Percentiles rank a stretch among this genome's conserved stretches.
Conservation (phyloP, 129 eudicot species). For the Chrysanthemum lavandulifolium region DNA sequence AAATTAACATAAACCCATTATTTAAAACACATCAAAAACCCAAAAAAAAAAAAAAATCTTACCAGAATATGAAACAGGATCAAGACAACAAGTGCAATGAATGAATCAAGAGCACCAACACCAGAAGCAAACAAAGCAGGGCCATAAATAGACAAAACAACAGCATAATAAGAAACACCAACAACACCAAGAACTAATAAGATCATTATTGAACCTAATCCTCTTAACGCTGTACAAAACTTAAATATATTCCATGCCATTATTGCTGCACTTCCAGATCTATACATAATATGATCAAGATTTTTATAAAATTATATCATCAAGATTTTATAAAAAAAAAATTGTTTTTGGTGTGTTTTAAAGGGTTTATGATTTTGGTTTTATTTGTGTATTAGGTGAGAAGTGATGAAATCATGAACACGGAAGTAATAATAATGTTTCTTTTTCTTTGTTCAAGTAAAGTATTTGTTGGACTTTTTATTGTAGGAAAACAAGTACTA, state of each 20-base stretch:
- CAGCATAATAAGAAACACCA: slow-evolving; percentile 86
- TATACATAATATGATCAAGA: slow-evolving; percentile 30
- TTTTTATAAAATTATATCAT: background rate
- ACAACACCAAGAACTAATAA: slow-evolving; percentile 85
- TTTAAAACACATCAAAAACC: background rate
- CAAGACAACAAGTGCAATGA: slow-evolving; percentile 66
- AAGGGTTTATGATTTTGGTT: too few relatives aligned
- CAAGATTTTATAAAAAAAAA: too few relatives aligned
- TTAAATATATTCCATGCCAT: slow-evolving; percentile 86
- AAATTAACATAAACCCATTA: background rate
- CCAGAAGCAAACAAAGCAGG: slow-evolving; percentile 64
- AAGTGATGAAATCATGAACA: too few relatives aligned
- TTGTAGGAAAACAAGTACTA: too few relatives aligned
- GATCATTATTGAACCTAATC: slow-evolving; percentile 92
- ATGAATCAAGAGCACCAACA: slow-evolving; percentile 76
- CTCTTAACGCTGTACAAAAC: slow-evolving; percentile 88
- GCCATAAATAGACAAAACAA: slow-evolving; percentile 74
- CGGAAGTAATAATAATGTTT: too few relatives aligned
- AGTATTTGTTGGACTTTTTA: too few relatives aligned
- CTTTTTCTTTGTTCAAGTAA: too few relatives aligned
- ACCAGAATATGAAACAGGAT: slow-evolving; percentile 73
- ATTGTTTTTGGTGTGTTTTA: too few relatives aligned
- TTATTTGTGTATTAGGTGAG: too few relatives aligned
- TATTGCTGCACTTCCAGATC: slow-evolving; percentile 33
- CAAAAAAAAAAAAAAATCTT: background rate